Conservation (phyloP, 768 basidiomycete genomes). For the Coprinopsis cinerea region DNA sequence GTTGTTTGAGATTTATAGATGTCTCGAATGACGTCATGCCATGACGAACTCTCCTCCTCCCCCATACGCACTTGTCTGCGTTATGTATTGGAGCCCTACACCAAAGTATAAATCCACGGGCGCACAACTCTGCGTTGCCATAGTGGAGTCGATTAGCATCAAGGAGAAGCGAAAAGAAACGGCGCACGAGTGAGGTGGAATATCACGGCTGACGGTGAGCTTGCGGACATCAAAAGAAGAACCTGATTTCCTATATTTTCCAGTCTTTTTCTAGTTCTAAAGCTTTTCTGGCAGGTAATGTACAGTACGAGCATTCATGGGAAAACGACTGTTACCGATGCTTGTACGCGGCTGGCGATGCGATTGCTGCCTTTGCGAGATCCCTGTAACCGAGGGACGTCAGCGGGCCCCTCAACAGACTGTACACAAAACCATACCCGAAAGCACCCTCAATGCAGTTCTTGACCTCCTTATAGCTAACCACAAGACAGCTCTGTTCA, state of each 20-base stretch:
- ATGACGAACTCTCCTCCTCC: conserved; percentile 8
- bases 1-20: conserved; percentile 7
- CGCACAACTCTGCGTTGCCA: neutral
- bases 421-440: too few species aligned
- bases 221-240: neutral
- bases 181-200: neutral
- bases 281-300: conserved; percentile 8
- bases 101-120: neutral
- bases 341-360: conserved; percentile 9
- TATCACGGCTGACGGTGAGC: neutral
- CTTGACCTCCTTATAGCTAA: conserved; percentile 90
- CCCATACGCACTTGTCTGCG: conserved; percentile 7
- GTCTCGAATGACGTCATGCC: conserved; percentile 9
- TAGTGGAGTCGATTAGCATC: neutral
- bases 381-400: conserved; percentile 33
- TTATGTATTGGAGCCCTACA: neutral
- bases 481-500: conserved; percentile 93
- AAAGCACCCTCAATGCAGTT: conserved; percentile 80
- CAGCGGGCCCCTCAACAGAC: too few species aligned
- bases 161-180: neutral
- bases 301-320: neutral
- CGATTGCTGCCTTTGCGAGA: conserved; percentile 31
- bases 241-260: conserved; percentile 15
- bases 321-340: neutral
- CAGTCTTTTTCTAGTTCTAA: conserved; percentile 14